A percentile compares a stretch with the other conserved stretches of the same genome.
phyloP scores from a whole-genome alignment of 2,329 filamentous ascomycete species.

The Davidsoniella australis region DNA sequence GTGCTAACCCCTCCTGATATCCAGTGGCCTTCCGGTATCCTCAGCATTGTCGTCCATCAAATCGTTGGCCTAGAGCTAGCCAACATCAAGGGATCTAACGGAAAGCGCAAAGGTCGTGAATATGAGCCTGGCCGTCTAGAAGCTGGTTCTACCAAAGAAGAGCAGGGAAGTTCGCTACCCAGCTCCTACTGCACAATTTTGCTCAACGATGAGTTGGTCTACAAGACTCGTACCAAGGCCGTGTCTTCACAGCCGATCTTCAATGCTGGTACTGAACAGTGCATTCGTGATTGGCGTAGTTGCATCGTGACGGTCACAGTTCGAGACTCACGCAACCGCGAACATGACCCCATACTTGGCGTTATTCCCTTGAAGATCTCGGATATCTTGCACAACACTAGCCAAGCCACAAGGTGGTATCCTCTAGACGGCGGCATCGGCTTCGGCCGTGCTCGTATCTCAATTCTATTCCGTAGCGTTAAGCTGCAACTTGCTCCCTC shows the following conservation, averaged over 20 bases:
- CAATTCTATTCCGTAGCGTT: constrained; percentile 74
- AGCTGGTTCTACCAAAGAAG: constrained; percentile 73
- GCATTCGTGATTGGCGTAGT: constrained; percentile 84
- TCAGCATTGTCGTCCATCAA: constrained; percentile 77
- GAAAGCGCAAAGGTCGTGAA: constrained; percentile 62
- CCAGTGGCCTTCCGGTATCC: constrained; percentile 84
- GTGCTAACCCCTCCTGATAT: constrained; percentile 84
- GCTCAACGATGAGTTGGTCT: constrained; percentile 74
- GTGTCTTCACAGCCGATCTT: constrained; percentile 92
- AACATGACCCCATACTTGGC: constrained; percentile 89
- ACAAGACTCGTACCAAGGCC: constrained; percentile 88
- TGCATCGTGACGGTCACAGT: constrained; percentile 75
- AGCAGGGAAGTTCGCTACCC: constrained; percentile 62
- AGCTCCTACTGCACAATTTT: constrained; percentile 90
- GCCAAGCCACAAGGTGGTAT: constrained; percentile 81
- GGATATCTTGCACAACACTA: constrained; percentile 73
- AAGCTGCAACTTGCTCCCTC: constrained; percentile 71
- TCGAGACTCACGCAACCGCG: constrained; percentile 70
- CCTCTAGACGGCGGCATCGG: constrained; percentile 90
- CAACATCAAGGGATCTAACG: constrained; percentile 66
- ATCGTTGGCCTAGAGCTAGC: constrained; percentile 90
- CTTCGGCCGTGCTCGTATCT: constrained; percentile 78
- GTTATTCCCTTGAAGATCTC: constrained; percentile 78
- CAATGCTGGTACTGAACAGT: constrained; percentile 87
- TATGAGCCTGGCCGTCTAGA: constrained; percentile 72